These are phyloP conservation scores for Collybia nuda DNA, from an alignment of 768 basidiomycete species.

Conservation along the genomic window DNA sequence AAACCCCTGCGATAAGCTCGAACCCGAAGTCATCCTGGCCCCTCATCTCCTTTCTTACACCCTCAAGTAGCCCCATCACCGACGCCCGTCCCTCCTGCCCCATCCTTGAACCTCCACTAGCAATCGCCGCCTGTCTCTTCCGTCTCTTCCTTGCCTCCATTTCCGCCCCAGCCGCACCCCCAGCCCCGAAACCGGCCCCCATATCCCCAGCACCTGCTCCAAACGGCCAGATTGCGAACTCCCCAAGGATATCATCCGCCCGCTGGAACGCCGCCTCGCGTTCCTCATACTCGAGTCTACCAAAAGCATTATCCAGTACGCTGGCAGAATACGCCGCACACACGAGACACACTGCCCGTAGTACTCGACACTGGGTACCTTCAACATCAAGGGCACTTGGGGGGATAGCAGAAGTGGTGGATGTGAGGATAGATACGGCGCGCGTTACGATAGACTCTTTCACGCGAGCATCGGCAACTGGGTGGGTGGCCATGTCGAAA, in stretches of 20 bases:
- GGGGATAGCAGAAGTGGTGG: slow-evolving; percentile 80
- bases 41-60: slow-evolving; percentile 70
- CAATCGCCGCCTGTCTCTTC: slow-evolving; percentile 46
- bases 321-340: slow-evolving; percentile 94
- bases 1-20: slow-evolving; percentile 88
- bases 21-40: slow-evolving; percentile 81
- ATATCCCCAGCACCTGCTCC: slow-evolving; percentile 37
- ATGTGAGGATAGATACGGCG: slow-evolving; percentile 74
- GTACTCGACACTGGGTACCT: slow-evolving; percentile 75
- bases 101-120: slow-evolving; percentile 49
- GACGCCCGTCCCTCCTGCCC: slow-evolving; percentile 57
- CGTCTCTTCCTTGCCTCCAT: slow-evolving; percentile 29
- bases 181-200: slow-evolving; percentile 15
- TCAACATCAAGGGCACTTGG: slow-evolving; percentile 72
- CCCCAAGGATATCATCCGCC: slow-evolving; percentile 91
- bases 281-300: slow-evolving; percentile 86
- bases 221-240: slow-evolving; percentile 91
- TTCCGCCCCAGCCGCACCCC: slow-evolving; percentile 13
- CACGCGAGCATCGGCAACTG: slow-evolving; percentile 88
- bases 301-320: slow-evolving; percentile 93
- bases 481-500: slow-evolving; percentile 99
- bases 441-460: slow-evolving; percentile 86
- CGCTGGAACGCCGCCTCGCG: slow-evolving; percentile 90
- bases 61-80: slow-evolving; percentile 71
- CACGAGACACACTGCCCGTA: slow-evolving; percentile 81